Evolutionary conservation across 2,329 filamentous ascomycete genomes (phyloP), one percentile per base, ranked within the genome.

Genomic region (Cercospora sojina): DNA sequence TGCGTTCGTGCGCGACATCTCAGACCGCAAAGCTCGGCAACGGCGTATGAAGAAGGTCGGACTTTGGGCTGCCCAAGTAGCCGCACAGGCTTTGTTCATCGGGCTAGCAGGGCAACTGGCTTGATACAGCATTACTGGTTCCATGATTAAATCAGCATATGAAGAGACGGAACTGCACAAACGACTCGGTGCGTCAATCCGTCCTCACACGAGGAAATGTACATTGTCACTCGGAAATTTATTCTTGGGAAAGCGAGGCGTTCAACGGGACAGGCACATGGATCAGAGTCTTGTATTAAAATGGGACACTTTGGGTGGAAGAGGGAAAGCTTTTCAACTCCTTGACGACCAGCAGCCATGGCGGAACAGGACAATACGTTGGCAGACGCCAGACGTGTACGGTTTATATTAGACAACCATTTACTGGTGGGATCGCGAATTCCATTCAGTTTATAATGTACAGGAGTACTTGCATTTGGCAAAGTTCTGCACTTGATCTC

Each of bases 41-140:
- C 86, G 94, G 59, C 86, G 95, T 53, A 90, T 99, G 77, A 96
- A 93, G 78, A 97, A 98, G 80, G 95, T 97, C 29, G 95, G 95
- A 32, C 89, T 98, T 74, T 99, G 95, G 95, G 97, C 93, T 3
- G 84, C 98, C 64, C 93, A 94, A 73, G 83, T 99, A 65, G 92
- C 94, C 6, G 91, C 94, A 7, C 95, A 99, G 77, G 95, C 94
- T 3, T 85, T 99, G 38, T 95, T 98, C 76, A 90, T 98, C 81
- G 95, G 95, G 9, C 91, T 98, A 84, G 94, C 93, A 4, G 94
- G 94, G 16, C 95, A 93, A 72, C 83, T 88, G 68, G 85, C 85
- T 64, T 87, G 29, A 56, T 49, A 10, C 12, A 49, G 7, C n/a
- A 18, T 16, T 7, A 18, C 16, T 3, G 43, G 18, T 23, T 10